phyloP scores from a whole-genome alignment of 257 asterid genomes.

The Agastache rugosa region DNA sequence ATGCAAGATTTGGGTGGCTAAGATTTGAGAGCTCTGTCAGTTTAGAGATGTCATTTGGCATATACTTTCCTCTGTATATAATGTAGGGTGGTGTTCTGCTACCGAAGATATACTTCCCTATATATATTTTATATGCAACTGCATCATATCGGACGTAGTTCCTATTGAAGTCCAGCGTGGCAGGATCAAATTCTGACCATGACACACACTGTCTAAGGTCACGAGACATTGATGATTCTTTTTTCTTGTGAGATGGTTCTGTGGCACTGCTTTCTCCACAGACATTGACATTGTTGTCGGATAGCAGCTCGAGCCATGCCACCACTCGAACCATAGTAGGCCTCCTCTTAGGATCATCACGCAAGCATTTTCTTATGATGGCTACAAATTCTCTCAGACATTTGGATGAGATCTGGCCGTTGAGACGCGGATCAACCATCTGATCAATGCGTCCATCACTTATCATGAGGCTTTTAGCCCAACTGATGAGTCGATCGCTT shows the following conservation, averaged over 20 bases:
- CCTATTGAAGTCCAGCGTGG: background rate
- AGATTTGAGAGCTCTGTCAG: background rate
- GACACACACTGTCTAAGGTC: background rate
- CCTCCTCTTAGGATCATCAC: slow-evolving; percentile 4
- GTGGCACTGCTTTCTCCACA: background rate
- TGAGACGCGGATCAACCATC: background rate
- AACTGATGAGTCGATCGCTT: background rate
- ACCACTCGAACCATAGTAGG: slow-evolving; percentile 24
- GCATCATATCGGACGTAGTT: background rate
- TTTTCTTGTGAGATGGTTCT: too few relatives aligned
- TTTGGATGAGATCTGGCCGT: background rate
- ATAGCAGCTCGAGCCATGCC: slow-evolving; percentile 11
- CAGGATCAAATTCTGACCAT: too few relatives aligned
- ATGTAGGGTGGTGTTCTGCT: background rate
- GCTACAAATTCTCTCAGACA: background rate
- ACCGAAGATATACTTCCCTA: background rate
- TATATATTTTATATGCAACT: background rate
- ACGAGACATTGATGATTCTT: background rate
- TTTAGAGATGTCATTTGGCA: background rate
- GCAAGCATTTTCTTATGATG: slow-evolving; percentile 13
- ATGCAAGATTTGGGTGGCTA: slow-evolving; percentile 14
- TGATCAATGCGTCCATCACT: background rate
- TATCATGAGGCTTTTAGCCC: slow-evolving; percentile 7
- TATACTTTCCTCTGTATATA: background rate
- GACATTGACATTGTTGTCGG: background rate